Evolutionary conservation across 306 rosid species (phyloP).

Genomic region (Castanospermum australe): DNA sequence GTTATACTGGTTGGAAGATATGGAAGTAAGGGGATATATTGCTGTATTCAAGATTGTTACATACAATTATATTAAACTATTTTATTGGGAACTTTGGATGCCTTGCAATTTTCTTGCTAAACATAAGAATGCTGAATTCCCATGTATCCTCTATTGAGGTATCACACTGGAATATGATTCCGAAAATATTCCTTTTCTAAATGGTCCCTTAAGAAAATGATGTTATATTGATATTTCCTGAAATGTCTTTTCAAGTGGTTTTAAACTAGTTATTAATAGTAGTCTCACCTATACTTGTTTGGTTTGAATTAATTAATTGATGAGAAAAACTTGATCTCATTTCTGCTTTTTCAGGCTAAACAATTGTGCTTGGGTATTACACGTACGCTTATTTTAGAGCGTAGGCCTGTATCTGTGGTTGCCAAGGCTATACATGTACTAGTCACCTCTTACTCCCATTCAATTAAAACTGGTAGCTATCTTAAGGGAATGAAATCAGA

Average conservation of each 20-base stretch:
- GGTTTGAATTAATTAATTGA: constrained; percentile 4
- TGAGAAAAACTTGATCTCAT: background rate
- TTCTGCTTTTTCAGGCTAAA: constrained; percentile 73
- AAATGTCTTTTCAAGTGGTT: constrained; percentile 14
- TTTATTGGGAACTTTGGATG: background rate
- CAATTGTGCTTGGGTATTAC: constrained; percentile 78
- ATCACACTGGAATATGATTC: constrained; percentile 11
- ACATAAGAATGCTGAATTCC: constrained; percentile 12
- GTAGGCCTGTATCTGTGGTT: constrained; percentile 71
- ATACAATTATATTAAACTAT: background rate
- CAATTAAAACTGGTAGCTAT: constrained; percentile 57
- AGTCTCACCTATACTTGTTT: background rate
- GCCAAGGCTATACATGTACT: constrained; percentile 81
- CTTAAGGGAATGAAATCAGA: constrained; percentile 65
- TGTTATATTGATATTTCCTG: constrained; percentile 10
- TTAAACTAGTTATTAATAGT: constrained; percentile 5
- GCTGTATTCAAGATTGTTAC: constrained; percentile 12
- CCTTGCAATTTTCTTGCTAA: constrained; percentile 18
- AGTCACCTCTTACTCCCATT: constrained; percentile 68
- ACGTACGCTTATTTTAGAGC: constrained; percentile 77
- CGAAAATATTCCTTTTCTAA: background rate
- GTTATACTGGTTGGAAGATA: background rate
- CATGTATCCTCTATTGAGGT: background rate
- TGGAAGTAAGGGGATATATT: background rate
- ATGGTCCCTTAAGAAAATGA: constrained; percentile 4